Base-by-base conservation (phyloP, 768 basidiomycete species). In the Mycena sanguinolenta region DNA sequence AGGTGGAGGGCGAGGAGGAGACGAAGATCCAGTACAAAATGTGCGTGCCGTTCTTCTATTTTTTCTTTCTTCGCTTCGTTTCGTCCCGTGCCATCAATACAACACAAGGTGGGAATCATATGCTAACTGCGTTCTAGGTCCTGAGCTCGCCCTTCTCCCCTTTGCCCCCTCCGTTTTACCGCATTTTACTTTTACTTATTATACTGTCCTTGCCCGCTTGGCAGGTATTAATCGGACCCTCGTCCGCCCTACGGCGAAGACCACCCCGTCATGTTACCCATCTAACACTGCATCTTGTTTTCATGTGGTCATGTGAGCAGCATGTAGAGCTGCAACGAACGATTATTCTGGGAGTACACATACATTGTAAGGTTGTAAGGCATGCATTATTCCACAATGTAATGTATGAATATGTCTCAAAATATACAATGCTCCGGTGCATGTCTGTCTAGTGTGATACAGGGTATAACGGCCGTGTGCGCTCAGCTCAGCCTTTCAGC, bases 1-100 rank as follows among this genome's bases (percentile, higher is more conserved):
- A 89, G 76, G 77, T 86, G 25, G n/a, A n/a, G n/a, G 72, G 75
- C 17, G 74, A 76, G 23, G 78, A 78, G 36, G 82, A 85, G 63
- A 65, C 78, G 63, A 81, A 75, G 36, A 84, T 94, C 73, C 84
- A 91, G 7, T 96, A 95, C 81, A 95, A 94, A 84, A 96, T 96
- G 94, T 96, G 87, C 89, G 94, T 91, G 72, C 67, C 59, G 17
- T 58, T 60, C 60, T 30, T 59, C 58, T 23, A 78, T 75, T 67
- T 25, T 55, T 60, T 44, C 52, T 71, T 34, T 46, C 28, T 46
- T 46, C n/a, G 44, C 69, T 76, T 59, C 61, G 55, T 55, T 67
- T 76, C 60, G 69, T 54, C 60, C 65, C 69, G 10, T 58, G 63
- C 75, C 74, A 74, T 77, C 75, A 75, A 79, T 62, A 5, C 50